Conservation (phyloP, 768 basidiomycete species). For the Boletellus emodensis region DNA sequence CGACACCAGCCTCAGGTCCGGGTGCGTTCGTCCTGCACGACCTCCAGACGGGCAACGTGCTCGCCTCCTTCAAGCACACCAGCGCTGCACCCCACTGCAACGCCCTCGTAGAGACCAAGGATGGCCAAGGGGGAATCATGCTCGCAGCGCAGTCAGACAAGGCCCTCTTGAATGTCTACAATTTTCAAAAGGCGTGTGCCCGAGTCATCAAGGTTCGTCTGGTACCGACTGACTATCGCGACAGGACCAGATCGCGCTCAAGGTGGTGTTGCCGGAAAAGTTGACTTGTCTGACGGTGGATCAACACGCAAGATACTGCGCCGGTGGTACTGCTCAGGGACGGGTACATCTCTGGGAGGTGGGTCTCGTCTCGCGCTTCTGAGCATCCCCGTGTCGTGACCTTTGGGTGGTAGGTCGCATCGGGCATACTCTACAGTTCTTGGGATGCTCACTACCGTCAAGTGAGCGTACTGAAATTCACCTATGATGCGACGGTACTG, state of each 20-base stretch:
- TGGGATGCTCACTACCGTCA: conserved; percentile 97
- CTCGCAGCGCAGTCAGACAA: conserved; percentile 87
- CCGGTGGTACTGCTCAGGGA: conserved; percentile 84
- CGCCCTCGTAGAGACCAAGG: conserved; percentile 60
- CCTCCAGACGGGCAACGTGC: conserved; percentile 65
- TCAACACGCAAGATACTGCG: conserved; percentile 68
- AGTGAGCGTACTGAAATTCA: conserved; percentile 79
- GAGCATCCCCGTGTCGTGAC: conserved; percentile 11
- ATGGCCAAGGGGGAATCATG: conserved; percentile 79
- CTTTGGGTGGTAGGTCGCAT: conserved; percentile 59
- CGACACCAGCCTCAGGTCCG: conserved; percentile 41
- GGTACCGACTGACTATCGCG: not conserved
- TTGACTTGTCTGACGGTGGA: conserved; percentile 78
- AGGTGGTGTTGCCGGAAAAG: conserved; percentile 88
- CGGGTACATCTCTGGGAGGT: conserved; percentile 97
- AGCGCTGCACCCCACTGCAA: conserved; percentile 61
- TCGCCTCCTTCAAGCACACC: conserved; percentile 89
- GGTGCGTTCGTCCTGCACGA: conserved; percentile 78
- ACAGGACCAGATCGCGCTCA: conserved; percentile 86
- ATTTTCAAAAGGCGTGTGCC: conserved; percentile 79
- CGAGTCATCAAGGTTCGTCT: not conserved
- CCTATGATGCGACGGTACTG: conserved; percentile 73
- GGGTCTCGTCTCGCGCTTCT: conserved; percentile 28
- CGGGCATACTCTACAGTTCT: conserved; percentile 87
- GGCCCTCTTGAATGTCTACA: conserved; percentile 83